A percentile compares a stretch with the other conserved stretches of the same genome.
phyloP scores from a whole-genome alignment of 176 grass and related monocot species.

The Avena atlantica region DNA sequence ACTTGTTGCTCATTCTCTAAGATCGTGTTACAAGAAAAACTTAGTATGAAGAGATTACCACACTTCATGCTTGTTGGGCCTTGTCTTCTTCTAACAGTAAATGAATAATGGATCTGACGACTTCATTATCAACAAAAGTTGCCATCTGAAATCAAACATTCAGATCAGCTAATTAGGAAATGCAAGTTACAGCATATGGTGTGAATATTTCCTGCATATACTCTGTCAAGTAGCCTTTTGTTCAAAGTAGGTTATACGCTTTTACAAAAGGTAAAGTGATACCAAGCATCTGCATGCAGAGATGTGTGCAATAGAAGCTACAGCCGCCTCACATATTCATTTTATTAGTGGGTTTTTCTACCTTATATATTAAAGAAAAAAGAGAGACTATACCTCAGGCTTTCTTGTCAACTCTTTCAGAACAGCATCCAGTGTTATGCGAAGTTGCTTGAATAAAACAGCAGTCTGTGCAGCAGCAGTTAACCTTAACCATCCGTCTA shows the following conservation, averaged over 20 bases:
- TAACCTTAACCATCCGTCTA: constrained; percentile 93
- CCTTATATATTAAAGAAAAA: constrained; percentile 35
- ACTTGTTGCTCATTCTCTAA: constrained; percentile 36
- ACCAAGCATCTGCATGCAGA: constrained; percentile 15
- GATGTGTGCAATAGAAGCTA: constrained; percentile 11
- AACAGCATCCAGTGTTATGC: constrained; percentile 81
- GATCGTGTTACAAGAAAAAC: constrained; percentile 10
- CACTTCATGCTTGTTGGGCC: constrained; percentile 52
- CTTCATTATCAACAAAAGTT: constrained; percentile 81
- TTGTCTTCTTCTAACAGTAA: constrained; percentile 96
- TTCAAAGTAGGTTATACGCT: constrained; percentile 10
- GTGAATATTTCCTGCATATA: constrained; percentile 12
- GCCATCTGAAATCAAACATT: constrained; percentile 66
- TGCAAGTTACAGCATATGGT: constrained; percentile 9
- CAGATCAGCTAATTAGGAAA: constrained; percentile 40
- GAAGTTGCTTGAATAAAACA: constrained; percentile 89
- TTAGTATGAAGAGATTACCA: constrained; percentile 47
- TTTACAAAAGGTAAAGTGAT: constrained; percentile 17
- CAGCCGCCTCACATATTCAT: constrained; percentile 16
- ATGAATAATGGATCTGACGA: constrained; percentile 91
- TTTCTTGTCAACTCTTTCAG: constrained; percentile 91
- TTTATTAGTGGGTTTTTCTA: constrained; percentile 1
- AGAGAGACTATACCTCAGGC: constrained; percentile 65
- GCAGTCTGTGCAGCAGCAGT: constrained; percentile 91
- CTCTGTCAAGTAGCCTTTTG: constrained; percentile 30